These are phyloP conservation scores for Mesotaenium endlicherianum DNA, from an alignment of 139 green algal species.

Conservation along the genomic window DNA sequence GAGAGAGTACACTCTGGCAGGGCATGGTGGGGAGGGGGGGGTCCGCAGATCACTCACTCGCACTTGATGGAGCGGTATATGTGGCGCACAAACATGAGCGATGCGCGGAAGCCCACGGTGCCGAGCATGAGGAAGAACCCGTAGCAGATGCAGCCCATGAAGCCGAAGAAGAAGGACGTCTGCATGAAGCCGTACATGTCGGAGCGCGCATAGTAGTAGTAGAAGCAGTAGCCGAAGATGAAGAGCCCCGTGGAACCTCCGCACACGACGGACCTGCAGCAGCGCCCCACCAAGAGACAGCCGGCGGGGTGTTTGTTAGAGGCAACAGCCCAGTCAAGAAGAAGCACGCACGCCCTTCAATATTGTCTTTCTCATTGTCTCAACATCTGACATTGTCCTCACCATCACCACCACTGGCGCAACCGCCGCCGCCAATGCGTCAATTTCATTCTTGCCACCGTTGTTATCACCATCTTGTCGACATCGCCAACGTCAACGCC, in stretches of 20 bases:
- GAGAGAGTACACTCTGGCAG: not conserved
- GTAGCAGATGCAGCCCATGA: conserved; percentile 57
- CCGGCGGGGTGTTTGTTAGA: no score
- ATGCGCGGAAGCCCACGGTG: conserved; percentile 79
- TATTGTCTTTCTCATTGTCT: no score
- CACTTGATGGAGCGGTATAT: conserved; percentile 77
- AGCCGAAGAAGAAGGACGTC: conserved; percentile 61
- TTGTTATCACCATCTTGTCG: no score
- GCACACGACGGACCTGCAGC: conserved; percentile 75
- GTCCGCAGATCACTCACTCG: no score
- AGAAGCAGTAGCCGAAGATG: conserved; percentile 95
- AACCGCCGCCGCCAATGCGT: no score
- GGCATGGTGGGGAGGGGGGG: not conserved
- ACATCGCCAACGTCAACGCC: no score
- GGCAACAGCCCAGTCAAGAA: no score
- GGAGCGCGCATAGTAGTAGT: conserved; percentile 86
- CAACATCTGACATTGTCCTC: no score
- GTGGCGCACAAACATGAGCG: conserved; percentile 69
- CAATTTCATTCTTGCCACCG: no score
- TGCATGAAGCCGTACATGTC: conserved; percentile 65
- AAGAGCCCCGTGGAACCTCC: conserved; percentile 94
- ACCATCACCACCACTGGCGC: no score
- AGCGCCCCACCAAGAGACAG: no score
- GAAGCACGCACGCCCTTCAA: no score
- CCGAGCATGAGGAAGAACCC: conserved; percentile 71